Evolutionary conservation across 2,329 filamentous ascomycete species (phyloP), one percentile per base, ranked within the genome.

Genomic region (Dactylonectria macrodidyma): DNA sequence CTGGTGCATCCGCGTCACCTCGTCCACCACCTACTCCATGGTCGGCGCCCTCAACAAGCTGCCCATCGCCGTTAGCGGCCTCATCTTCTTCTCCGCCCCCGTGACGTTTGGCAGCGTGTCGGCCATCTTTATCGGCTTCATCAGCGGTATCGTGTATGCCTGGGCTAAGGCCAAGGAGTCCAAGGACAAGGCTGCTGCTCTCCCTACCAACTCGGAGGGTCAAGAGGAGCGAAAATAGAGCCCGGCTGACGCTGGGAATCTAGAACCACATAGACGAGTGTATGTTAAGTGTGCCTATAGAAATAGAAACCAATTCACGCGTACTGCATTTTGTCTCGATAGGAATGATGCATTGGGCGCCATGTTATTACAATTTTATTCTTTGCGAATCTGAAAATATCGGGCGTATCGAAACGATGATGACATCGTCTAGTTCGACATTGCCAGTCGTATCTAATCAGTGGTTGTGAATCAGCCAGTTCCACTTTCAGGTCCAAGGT

Each of bases 1-100:
- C 44, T 99, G 96, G 96, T 98, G 96, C 80, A 97, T 99, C 71
- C 95, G 96, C 73, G 93, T 97, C 72, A 98, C 96, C 8, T 97
- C 95, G 0, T 98, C 95, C 19, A 99, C 96, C 8, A 99, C 96
- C 2, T 99, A 98, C 86, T 97, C 94, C 34, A 98, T 99, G 95
- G 96, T 98, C 64, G 96, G 96, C 70, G 94, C 95, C 19, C 87
- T 99, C 77, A 99, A 99, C 89, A 99, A 99, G 87, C 91, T 99
- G 34, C 96, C 96, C 48, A 95, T 99, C 75, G 96, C 96, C 62
- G 81, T 99, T 73, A 95, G 92, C 71, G 96, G 96, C 33, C 89
- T 99, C 46, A 83, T 99, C 76, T 99, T 99, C 88, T 99, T 99
- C 83, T 90, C 96, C 70, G 95, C 95, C 0, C 95, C 96, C 0